Conservation (phyloP, 208 protist genomes). For the Naegleria fowleri region DNA sequence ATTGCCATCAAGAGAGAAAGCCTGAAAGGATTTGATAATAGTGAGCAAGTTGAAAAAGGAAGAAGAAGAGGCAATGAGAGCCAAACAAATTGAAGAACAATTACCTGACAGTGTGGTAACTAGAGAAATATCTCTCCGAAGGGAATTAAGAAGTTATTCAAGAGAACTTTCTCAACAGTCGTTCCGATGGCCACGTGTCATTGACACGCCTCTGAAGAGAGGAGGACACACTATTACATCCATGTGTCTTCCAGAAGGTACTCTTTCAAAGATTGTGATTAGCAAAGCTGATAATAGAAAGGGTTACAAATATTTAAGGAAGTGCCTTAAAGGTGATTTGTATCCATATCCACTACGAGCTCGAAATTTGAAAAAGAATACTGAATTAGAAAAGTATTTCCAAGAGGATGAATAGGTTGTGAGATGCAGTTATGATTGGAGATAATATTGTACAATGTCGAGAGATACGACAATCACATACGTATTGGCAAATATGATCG, state of each 20-base stretch:
- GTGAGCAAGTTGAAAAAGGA: neutral
- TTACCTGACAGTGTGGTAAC: neutral
- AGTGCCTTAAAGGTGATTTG: neutral
- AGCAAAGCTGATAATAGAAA: neutral
- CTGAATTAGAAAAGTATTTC: neutral
- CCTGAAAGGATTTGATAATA: neutral
- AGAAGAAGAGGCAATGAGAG: neutral
- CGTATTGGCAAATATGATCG: too few relatives aligned
- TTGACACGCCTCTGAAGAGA: neutral
- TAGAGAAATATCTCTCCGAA: neutral
- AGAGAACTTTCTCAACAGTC: neutral
- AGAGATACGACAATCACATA: too few relatives aligned
- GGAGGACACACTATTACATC: neutral
- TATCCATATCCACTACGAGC: neutral
- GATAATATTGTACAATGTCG: too few relatives aligned
- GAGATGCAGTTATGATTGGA: too few relatives aligned
- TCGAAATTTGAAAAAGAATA: neutral
- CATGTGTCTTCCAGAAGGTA: neutral
- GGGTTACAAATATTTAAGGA: slow-evolving; percentile 9
- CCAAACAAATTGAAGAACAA: neutral
- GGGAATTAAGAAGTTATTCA: neutral
- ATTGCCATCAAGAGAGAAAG: neutral
- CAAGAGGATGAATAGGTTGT: neutral
- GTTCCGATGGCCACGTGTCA: neutral
- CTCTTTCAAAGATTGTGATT: neutral